These are phyloP conservation scores for Lactarius akahatsu DNA, from an alignment of 768 basidiomycete genomes.

Conservation along the genomic window DNA sequence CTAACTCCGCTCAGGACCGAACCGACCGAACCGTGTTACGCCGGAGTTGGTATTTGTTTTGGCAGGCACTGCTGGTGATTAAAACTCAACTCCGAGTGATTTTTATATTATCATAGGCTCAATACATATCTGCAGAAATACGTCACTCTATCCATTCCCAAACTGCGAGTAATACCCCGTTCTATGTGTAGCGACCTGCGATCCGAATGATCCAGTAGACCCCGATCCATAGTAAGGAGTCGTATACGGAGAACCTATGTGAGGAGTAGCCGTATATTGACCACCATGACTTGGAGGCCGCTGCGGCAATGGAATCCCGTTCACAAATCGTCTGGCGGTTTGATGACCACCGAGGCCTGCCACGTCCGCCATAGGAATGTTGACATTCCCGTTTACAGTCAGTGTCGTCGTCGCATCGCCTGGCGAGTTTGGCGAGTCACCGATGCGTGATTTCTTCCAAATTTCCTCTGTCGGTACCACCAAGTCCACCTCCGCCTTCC, in stretches of 20 bases:
- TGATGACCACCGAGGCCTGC: constrained; percentile 22
- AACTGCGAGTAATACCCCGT: constrained; percentile 23
- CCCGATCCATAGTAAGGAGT: constrained; percentile 18
- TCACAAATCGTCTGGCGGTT: constrained; percentile 28
- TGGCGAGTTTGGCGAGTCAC: constrained; percentile 29
- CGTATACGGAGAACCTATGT: constrained; percentile 13
- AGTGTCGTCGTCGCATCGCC: constrained; percentile 25
- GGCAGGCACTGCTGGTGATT: background rate
- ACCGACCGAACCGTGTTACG: background rate
- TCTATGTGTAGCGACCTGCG: constrained; percentile 24
- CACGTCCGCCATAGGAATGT: constrained; percentile 20
- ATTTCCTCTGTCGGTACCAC: constrained; percentile 60
- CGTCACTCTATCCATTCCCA: constrained; percentile 21
- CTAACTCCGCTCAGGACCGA: constrained; percentile 32
- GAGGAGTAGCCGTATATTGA: constrained; percentile 14
- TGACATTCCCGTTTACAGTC: constrained; percentile 26
- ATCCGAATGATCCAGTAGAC: constrained; percentile 21
- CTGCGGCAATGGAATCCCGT: constrained; percentile 15
- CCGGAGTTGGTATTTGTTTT: background rate
- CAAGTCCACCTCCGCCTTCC: constrained; percentile 51
- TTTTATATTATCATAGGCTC: background rate
- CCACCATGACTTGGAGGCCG: constrained; percentile 12
- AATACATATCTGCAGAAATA: background rate
- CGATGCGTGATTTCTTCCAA: constrained; percentile 67
- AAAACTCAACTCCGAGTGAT: background rate